Conservation (phyloP, 306 rosid species). For the Styphnolobium japonicum region DNA sequence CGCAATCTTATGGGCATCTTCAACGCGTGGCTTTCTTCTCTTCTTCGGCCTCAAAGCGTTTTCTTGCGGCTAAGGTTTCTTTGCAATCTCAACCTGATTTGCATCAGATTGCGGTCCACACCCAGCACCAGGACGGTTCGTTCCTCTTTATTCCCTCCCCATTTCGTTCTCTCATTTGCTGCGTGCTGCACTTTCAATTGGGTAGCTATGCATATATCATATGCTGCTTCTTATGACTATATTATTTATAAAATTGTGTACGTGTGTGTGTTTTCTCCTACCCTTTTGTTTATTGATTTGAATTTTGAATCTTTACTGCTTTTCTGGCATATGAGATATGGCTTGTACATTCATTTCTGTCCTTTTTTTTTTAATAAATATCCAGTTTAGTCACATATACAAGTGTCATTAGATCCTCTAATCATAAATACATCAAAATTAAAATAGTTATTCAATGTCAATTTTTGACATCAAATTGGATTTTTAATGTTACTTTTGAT, state of each 20-base stretch:
- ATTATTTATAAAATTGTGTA: neutral
- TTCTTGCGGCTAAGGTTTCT: conserved; percentile 39
- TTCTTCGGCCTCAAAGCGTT: conserved; percentile 38
- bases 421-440: too few species aligned
- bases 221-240: neutral
- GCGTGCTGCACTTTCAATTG: neutral
- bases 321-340: too few species aligned
- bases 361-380: too few species aligned
- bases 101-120: conserved; percentile 32
- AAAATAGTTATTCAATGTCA: too few species aligned
- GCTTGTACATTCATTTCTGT: too few species aligned
- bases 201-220: neutral
- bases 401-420: too few species aligned
- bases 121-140: conserved; percentile 57
- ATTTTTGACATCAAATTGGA: too few species aligned
- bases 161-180: neutral
- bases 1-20: conserved; percentile 26
- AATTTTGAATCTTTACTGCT: neutral
- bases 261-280: neutral
- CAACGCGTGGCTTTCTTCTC: conserved; percentile 31
- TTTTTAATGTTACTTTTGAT: too few species aligned
- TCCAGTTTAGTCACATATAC: too few species aligned
- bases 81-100: conserved; percentile 42
- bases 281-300: neutral
- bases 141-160: neutral